Evolutionary conservation across 768 basidiomycete genomes (phyloP), one percentile per base, ranked within the genome.

Genomic region (Collybia mongolica): DNA sequence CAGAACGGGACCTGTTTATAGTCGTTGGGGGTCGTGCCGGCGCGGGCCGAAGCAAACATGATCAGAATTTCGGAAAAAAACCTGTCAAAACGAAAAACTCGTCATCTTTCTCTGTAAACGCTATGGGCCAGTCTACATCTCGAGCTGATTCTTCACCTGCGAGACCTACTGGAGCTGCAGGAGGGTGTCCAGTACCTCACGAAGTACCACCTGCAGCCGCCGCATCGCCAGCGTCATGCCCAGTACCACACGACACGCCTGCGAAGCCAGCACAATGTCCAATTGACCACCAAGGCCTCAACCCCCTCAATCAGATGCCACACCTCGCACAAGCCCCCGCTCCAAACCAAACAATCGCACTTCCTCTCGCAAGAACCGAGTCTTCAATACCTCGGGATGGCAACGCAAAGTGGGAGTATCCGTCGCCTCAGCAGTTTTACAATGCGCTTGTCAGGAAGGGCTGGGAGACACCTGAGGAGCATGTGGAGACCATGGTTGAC

Each of bases 401-500:
- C 3, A 63, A 67, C 1, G 66, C 62, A 9, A 79, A 74, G 40
- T 98, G 96, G 96, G 94, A 97, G 64, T 98, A 98, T 68, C 96
- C 96, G 2, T 93, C 89, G 2, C 93, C 95, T 8, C 96, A 98
- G 68, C 95, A 98, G 66, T 98, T 98, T 64, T 95, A 98, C 68
- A 98, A 98, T 67, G 96, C 96, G 0, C 78, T 99, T 12, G 92
- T 92, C 8, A 74, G 93, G 54, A 99, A 99, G 65, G 97, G 97
- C 2, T 93, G 90, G 90, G 94, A 96, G 68, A 96, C 97, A 2
- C 93, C 94, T 0, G 94, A 95, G 67, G 93, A 98, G 59, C 88
- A 93, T 67, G 81, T 98, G 39, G 95, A 94, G 65, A 92, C 86
- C 20, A 97, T 99, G 91, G 97, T 99, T 39, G 86, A 93, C 53